These are phyloP conservation scores for barrel medic (Medicago truncatula) DNA, from an alignment of 306 rosid species.

Conservation along the genomic window MtrunA17r5.0-ANR NC_053046.1:29553501-29554000, in stretches of 20 bases:
- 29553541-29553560: conserved; percentile 82
- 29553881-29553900: too few species aligned
- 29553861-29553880: too few species aligned
- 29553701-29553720: conserved; percentile 5
- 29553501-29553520: neutral
- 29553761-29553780: neutral
- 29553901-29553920: too few species aligned
- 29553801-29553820: neutral
- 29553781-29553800: neutral
- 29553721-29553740: neutral
- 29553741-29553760: neutral
- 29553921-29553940: too few species aligned
- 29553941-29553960: too few species aligned
- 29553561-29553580: conserved; percentile 33
- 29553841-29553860: too few species aligned
- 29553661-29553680: conserved; percentile 88
- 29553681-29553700: conserved; percentile 93
- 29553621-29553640: conserved; percentile 89
- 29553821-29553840: too few species aligned
- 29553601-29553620: conserved; percentile 81
- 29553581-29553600: conserved; percentile 48
- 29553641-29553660: conserved; percentile 58
- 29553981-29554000: too few species aligned
- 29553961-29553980: too few species aligned
- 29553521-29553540: conserved; percentile 59